Evolutionary conservation across 306 rosid genomes (phyloP).

Genomic region (Cicer bijugum): DNA sequence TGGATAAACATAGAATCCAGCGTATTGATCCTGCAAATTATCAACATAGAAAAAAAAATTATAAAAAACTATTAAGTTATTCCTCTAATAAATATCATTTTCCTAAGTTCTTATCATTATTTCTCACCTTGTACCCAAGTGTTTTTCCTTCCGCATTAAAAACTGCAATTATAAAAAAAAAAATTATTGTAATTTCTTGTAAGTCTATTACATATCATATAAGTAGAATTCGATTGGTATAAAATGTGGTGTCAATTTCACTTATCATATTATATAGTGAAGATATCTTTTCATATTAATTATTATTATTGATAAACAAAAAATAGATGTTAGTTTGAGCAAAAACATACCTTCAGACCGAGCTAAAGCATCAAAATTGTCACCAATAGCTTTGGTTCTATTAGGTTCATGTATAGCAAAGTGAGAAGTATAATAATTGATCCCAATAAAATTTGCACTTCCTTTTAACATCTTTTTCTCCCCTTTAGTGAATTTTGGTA

Average conservation of each 20-base stretch:
- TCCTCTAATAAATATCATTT: not conserved
- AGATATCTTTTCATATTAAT: too few species aligned
- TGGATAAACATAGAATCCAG: conserved; percentile 15
- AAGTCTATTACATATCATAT: too few species aligned
- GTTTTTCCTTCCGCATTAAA: conserved; percentile 23
- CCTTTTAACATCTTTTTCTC: too few species aligned
- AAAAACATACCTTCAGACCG: conserved; percentile 9
- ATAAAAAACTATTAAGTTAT: not conserved
- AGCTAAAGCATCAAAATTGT: conserved; percentile 19
- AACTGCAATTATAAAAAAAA: conserved; percentile 9
- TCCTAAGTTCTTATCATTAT: not conserved
- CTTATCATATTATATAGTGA: too few species aligned
- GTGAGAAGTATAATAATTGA: too few species aligned
- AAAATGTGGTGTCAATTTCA: too few species aligned
- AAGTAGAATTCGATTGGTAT: too few species aligned
- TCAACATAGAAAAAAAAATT: not conserved
- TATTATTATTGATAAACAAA: too few species aligned
- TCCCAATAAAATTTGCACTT: too few species aligned
- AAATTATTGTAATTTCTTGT: too few species aligned
- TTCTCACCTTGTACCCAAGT: conserved; percentile 48
- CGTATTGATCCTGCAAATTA: too few species aligned
- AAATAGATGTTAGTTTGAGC: not conserved
- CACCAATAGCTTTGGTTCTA: not conserved
- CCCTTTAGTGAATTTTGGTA: not conserved
- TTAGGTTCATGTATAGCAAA: too few species aligned